Conservation (phyloP, 1,139 yeast species). For the Scheffersomyces titani region DNA sequence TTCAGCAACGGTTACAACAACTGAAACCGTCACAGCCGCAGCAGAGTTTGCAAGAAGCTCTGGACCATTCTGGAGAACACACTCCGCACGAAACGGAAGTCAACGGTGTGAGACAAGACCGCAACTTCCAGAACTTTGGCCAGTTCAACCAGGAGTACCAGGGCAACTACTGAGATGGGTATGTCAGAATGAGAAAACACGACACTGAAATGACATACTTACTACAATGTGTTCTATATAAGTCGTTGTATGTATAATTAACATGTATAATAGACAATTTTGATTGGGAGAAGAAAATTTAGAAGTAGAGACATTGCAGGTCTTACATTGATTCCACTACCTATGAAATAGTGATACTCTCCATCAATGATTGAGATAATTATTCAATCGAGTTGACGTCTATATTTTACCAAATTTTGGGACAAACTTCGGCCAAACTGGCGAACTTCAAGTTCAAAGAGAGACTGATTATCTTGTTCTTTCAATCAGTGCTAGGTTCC, state of each 20-base stretch:
- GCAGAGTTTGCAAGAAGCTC: slow-evolving; percentile 2
- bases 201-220: not conserved
- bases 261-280: not conserved
- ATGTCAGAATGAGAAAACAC: not conserved
- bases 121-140: slow-evolving; percentile 8
- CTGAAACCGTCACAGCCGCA: slow-evolving; percentile 10
- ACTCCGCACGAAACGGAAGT: not conserved
- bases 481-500: not conserved
- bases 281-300: not conserved
- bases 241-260: not conserved
- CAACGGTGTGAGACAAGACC: not conserved
- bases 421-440: not conserved
- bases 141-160: slow-evolving; percentile 10
- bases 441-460: no score
- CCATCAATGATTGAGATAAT: not conserved
- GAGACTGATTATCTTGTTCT: no score
- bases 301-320: not conserved
- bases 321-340: not conserved
- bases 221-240: not conserved
- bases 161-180: slow-evolving; percentile 7
- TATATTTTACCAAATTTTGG: not conserved
- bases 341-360: no score
- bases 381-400: not conserved
- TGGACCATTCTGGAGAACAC: slow-evolving; percentile 3
- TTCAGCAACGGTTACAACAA: slow-evolving; percentile 12